Evolutionary conservation across 208 protist genomes (phyloP).

Genomic region (Leishmania amazonensis): DNA sequence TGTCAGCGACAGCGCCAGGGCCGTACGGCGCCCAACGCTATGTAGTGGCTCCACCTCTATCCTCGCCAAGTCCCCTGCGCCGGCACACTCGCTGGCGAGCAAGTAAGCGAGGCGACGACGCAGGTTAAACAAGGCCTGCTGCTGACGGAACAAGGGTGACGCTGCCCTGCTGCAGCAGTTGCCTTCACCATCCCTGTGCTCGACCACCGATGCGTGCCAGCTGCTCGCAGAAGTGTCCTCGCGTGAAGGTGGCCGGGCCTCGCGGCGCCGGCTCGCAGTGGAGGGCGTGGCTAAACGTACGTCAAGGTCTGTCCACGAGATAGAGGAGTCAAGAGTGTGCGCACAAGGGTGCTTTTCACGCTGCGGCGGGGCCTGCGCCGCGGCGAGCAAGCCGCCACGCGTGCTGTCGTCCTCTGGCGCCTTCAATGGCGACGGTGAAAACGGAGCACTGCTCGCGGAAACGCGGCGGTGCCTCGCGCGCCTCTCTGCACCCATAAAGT

Average conservation of each 20-base stretch:
- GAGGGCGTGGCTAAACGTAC: not conserved
- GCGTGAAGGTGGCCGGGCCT: not conserved
- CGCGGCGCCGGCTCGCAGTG: not conserved
- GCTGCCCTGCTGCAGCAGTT: not conserved
- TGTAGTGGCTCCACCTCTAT: not conserved
- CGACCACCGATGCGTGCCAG: not conserved
- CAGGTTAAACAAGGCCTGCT: slow-evolving; percentile 24
- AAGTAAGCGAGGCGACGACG: slow-evolving; percentile 34
- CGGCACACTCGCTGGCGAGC: slow-evolving; percentile 11
- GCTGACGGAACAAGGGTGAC: slow-evolving; percentile 13
- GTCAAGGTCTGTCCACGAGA: slow-evolving; percentile 6
- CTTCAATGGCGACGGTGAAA: not conserved
- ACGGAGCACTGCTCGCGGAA: not conserved
- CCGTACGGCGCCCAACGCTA: slow-evolving; percentile 12
- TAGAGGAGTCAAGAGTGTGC: not conserved
- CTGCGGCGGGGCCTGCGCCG: not conserved
- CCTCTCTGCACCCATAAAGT: slow-evolving; percentile 28
- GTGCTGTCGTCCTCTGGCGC: not conserved
- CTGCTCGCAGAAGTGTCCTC: not conserved
- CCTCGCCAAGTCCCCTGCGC: not conserved
- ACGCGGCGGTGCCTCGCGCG: not conserved
- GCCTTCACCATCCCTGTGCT: not conserved
- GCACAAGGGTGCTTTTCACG: not conserved
- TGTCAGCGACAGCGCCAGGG: slow-evolving; percentile 23
- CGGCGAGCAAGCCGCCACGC: not conserved